phyloP scores from a whole-genome alignment of 1,139 yeast genomes.

The Debaryomyces fabryi region DNA sequence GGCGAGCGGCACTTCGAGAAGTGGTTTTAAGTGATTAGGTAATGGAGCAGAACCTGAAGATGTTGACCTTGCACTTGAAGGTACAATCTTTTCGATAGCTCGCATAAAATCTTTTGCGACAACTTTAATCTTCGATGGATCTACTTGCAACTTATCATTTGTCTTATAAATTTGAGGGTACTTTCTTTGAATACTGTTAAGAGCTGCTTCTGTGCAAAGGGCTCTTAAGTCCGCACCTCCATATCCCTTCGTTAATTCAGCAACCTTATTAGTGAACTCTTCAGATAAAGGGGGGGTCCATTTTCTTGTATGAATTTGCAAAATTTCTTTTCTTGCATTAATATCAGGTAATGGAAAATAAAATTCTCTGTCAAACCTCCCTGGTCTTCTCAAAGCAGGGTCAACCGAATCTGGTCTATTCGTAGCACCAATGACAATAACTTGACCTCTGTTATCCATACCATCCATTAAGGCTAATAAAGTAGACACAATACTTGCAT shows the following conservation, averaged over 20 bases:
- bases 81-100: constrained; percentile 85
- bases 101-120: constrained; percentile 85
- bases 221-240: constrained; percentile 99
- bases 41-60: constrained; percentile 76
- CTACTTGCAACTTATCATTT: constrained; percentile 70
- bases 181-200: constrained; percentile 85
- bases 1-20: constrained; percentile 54
- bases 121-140: constrained; percentile 72
- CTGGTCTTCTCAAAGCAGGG: constrained; percentile 96
- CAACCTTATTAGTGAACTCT: constrained; percentile 65
- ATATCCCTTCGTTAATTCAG: constrained; percentile 87
- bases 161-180: constrained; percentile 92
- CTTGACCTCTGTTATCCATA: constrained; percentile 97
- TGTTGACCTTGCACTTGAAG: constrained; percentile 88
- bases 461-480: constrained; percentile 97
- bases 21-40: constrained; percentile 70
- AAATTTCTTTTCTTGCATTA: constrained; percentile 74
- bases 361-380: constrained; percentile 95
- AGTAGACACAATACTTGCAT: constrained; percentile 95
- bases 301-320: constrained; percentile 81
- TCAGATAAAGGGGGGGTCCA: constrained; percentile 78
- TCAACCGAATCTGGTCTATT: constrained; percentile 97
- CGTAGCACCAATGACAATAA: constrained; percentile 96
- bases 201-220: constrained; percentile 92
- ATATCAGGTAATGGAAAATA: constrained; percentile 92